Percentiles rank a stretch among this genome's conserved stretches.
Evolutionary conservation across 345 rosid genomes (phyloP).

Genomic region (Anastatica hierochuntica): DNA sequence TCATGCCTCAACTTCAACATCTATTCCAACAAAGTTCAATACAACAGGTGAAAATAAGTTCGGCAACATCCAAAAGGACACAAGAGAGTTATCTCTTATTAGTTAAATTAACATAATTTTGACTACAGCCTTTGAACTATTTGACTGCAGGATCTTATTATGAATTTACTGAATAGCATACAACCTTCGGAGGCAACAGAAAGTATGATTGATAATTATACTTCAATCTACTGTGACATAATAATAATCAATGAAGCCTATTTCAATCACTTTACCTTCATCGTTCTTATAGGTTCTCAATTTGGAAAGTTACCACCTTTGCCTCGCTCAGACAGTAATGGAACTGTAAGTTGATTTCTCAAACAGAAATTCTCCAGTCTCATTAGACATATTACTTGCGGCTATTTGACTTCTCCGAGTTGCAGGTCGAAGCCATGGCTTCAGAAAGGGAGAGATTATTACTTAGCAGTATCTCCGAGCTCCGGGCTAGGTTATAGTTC

Average conservation of each 20-base stretch:
- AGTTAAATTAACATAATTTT: background rate
- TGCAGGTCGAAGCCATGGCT: conserved; percentile 47
- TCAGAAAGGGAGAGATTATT: conserved; percentile 72
- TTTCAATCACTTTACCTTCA: background rate
- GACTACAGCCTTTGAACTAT: background rate
- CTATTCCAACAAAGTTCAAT: conserved; percentile 72
- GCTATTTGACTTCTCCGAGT: conserved; percentile 1
- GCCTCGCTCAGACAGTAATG: conserved; percentile 69
- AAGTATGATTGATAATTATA: conserved; percentile 40
- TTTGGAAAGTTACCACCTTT: conserved; percentile 80
- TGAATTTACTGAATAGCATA: conserved; percentile 51
- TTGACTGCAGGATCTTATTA: conserved; percentile 60
- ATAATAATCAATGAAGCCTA: background rate
- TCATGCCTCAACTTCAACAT: conserved; percentile 84
- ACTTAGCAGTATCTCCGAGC: conserved; percentile 54
- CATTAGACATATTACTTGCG: background rate
- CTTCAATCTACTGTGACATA: background rate
- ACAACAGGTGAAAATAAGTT: conserved; percentile 60
- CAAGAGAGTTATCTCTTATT: background rate
- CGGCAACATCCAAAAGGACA: background rate
- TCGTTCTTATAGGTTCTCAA: conserved; percentile 45
- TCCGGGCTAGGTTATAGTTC: conserved; percentile 54
- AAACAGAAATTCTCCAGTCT: background rate
- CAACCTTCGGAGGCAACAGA: conserved; percentile 59
- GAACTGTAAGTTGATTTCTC: conserved; percentile 40